Conservation (phyloP, 345 rosid genomes). For the Populus euphratica region DNA sequence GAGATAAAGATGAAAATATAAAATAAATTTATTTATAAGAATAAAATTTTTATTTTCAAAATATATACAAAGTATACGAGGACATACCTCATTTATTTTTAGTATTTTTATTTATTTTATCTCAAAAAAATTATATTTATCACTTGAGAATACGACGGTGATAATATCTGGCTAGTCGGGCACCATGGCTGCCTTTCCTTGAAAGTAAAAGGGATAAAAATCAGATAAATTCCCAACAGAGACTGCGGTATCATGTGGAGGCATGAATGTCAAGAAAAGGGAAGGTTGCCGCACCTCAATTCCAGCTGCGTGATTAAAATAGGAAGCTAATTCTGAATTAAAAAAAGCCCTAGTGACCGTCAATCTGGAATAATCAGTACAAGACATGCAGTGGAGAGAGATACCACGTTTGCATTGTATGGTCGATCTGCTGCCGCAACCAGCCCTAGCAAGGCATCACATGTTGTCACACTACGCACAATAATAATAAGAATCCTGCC, state of each 20-base stretch:
- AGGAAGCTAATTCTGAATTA: background rate
- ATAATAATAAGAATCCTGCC: background rate
- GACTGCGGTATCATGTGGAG: too few relatives aligned
- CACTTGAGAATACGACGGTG: background rate
- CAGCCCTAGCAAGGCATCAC: slow-evolving; percentile 13
- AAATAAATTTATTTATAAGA: too few relatives aligned
- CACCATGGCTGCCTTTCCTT: background rate
- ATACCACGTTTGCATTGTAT: background rate
- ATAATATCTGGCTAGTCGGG: background rate
- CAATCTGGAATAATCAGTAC: background rate
- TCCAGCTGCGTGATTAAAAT: background rate
- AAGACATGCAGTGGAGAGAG: background rate
- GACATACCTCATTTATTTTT: too few relatives aligned
- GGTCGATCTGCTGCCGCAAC: background rate
- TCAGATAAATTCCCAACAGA: too few relatives aligned
- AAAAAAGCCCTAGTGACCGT: background rate
- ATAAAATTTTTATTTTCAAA: too few relatives aligned
- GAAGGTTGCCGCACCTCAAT: background rate
- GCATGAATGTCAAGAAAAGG: background rate
- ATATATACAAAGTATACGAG: too few relatives aligned
- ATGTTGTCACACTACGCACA: slow-evolving; percentile 18
- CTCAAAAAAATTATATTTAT: too few relatives aligned
- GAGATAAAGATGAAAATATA: too few relatives aligned
- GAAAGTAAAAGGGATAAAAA: background rate
- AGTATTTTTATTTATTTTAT: too few relatives aligned